phyloP scores from a whole-genome alignment of 202 grass and related monocot genomes.

The Digitaria exilis region DNA sequence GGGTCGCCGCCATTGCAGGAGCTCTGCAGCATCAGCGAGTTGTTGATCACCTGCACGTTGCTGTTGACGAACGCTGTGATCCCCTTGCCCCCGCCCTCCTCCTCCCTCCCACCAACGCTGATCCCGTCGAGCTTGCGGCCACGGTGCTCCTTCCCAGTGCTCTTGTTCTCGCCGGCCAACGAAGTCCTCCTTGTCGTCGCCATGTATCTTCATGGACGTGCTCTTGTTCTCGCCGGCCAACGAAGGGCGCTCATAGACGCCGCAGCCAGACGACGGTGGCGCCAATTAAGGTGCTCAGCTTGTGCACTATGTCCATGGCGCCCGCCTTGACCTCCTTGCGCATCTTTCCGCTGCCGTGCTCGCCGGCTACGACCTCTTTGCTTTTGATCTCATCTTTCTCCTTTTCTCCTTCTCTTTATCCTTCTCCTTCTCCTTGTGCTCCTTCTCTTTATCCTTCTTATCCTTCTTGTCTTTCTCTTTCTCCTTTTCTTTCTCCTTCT shows the following conservation, averaged over 20 bases:
- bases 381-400: not conserved
- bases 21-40: slow-evolving; percentile 71
- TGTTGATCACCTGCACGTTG: slow-evolving; percentile 87
- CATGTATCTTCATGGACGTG: slow-evolving; percentile 56
- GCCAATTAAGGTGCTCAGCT: slow-evolving; percentile 21
- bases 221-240: slow-evolving; percentile 77
- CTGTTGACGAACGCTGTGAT: slow-evolving; percentile 58
- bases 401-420: not conserved
- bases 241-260: slow-evolving; percentile 40
- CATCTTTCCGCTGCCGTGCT: slow-evolving; percentile 35
- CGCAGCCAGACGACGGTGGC: not conserved
- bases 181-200: not conserved
- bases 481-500: not conserved
- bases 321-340: slow-evolving; percentile 66
- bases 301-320: slow-evolving; percentile 41
- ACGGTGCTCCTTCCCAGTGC: not conserved
- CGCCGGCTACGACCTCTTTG: not conserved
- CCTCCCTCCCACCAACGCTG: not conserved
- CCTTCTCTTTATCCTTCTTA: not conserved
- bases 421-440: not conserved
- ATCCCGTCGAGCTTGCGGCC: slow-evolving; percentile 15
- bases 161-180: too few species aligned
- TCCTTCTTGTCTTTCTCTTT: not conserved
- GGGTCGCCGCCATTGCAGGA: slow-evolving; percentile 57
- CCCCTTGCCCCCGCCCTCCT: slow-evolving; percentile 19